Evolutionary conservation across 1,284 basidiomycete species (phyloP).

Genomic region (Fistulinella cinereoalba): DNA sequence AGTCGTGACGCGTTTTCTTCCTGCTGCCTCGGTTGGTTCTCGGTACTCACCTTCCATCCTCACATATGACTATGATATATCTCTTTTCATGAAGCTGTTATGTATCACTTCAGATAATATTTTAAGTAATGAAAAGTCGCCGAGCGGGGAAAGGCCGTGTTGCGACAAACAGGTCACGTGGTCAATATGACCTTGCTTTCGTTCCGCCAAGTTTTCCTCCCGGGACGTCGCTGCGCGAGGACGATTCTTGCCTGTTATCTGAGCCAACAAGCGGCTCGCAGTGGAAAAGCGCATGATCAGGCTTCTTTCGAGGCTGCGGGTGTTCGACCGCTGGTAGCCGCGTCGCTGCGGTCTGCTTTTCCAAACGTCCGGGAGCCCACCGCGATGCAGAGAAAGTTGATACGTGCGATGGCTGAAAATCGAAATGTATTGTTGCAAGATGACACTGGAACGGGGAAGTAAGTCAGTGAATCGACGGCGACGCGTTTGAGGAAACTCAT

Average conservation of each 20-base stretch:
- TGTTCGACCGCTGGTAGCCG: conserved; percentile 45
- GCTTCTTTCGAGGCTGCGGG: conserved; percentile 50
- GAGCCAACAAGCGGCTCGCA: conserved; percentile 18
- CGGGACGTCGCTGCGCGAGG: conserved; percentile 15
- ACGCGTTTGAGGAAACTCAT: conserved; percentile 1
- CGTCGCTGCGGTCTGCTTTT: conserved; percentile 55
- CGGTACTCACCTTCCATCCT: conserved; percentile 30
- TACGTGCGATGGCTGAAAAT: conserved; percentile 55
- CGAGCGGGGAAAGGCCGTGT: too few species aligned
- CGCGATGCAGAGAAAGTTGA: conserved; percentile 54
- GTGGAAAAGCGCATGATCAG: not conserved
- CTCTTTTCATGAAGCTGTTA: not conserved
- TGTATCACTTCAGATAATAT: not conserved
- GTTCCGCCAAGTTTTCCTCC: conserved; percentile 2
- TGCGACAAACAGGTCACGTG: conserved; percentile 15
- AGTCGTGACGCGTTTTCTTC: conserved; percentile 1
- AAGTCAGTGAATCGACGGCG: conserved; percentile 27
- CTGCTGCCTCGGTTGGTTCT: conserved; percentile 6
- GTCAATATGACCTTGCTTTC: conserved; percentile 23
- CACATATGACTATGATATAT: conserved; percentile 11
- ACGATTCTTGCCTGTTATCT: conserved; percentile 13
- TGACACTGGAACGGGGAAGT: conserved; percentile 77
- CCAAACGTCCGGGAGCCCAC: conserved; percentile 61
- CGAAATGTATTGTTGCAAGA: conserved; percentile 67
- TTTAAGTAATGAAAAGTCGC: too few species aligned